Evolutionary conservation across 2,329 filamentous ascomycete genomes (phyloP), one percentile per base, ranked within the genome.

Genomic region (Ascochyta rabiei): DNA sequence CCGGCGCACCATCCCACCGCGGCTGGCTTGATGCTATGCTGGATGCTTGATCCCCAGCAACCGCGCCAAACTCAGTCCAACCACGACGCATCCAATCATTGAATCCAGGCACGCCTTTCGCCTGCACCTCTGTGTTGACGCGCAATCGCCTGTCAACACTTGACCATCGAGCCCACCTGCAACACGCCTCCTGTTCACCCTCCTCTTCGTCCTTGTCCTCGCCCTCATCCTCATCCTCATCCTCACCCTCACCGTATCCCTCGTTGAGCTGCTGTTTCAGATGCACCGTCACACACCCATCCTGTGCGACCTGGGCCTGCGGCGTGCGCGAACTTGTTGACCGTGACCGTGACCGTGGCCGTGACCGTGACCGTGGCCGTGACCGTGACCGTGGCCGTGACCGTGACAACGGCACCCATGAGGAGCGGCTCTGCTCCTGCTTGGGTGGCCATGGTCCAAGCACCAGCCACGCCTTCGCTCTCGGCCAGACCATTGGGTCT

Each of bases 381-480:
- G 23, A n/a, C n/a, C n/a, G n/a, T n/a, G n/a, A n/a, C n/a, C n/a
- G n/a, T n/a, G n/a, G n/a, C n/a, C 23, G 23, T 24, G 23, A 28
- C 6, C 26, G 28, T 30, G 50, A 44, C 50, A 48, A 53, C 50
- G 31, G 33, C 41, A 48, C 49, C 57, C 55, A 40, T 52, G 49
- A 44, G 45, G 60, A 61, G 63, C 56, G 60, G 46, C 56, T 57
- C 52, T 48, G 45, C 47, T 53, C n/a, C n/a, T n/a, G n/a, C n/a
- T n/a, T n/a, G n/a, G n/a, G n/a, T n/a, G n/a, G n/a, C n/a, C n/a
- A n/a, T n/a, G n/a, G n/a, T 34, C 53, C 47, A 57, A 53, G 53
- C 51, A 53, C 26, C 44, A 45, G n/a, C 21, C 46, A 50, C 45
- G 46, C 31, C 34, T 37, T 43, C 23, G 44, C 33, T 18, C 21